Base-by-base conservation (phyloP, 306 rosid genomes). In the Mucuna pruriens region DNA sequence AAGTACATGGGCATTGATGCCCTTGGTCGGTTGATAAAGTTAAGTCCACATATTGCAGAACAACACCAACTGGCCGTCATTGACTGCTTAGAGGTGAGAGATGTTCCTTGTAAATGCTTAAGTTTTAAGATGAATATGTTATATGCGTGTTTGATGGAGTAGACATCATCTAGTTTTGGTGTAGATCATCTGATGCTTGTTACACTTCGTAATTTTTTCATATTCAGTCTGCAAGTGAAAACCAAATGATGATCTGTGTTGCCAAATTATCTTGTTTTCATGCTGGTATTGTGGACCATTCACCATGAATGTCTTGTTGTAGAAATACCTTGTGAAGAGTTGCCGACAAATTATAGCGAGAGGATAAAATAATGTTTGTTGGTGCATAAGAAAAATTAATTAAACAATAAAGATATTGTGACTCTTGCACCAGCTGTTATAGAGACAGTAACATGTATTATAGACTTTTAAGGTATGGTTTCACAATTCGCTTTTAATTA, bases 1-100 rank as follows among this genome's bases (percentile, higher is more conserved):
- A 96, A 92, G 86, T 96, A 96, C 83, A 90, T 96, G 99, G 99
- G 99, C 52, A 96, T 96, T 74, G 99, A 96, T 85, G 93, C 97
- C 55, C 98, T 96, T 68, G 97, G 97, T 83, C 97, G 97, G 79
- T 74, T 96, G 46, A 92, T 96, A 79, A 94, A 90, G 91, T 77
- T 91, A 64, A 93, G 94, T 66, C 97, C 99, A 1, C 90, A 92
- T 57, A 83, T 96, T 62, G 99, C 99, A 2, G 99, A 96, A 82
- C 94, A 90, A 69, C 99, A 96, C 76, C 99, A 96, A 86, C 88
- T 96, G 71, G 99, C 99, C 2, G 98, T 96, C 80, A 96, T 96
- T 67, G 99, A 96, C 79, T 96, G 99, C 92, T 87, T 96, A 75
- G 99, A 96, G 98, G 97, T 95, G 80, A 86, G 86, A 85, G 40